Conservation (phyloP, 768 basidiomycete genomes). For the Trametes punicea region DNA sequence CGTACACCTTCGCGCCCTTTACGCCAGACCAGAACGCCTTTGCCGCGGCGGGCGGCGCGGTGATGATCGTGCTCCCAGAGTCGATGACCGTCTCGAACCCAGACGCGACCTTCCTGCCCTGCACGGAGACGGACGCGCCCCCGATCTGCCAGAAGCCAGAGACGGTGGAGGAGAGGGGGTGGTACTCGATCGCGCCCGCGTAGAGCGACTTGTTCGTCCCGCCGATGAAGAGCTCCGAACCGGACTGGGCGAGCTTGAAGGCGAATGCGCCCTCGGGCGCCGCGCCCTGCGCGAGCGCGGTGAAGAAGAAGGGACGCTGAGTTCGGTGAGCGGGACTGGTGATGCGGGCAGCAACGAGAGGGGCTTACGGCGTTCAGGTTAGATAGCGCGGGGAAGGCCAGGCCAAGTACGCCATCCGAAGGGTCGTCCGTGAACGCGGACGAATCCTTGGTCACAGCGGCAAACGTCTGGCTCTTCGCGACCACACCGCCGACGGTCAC, state of each 20-base stretch:
- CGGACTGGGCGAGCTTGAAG: constrained; percentile 42
- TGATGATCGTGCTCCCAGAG: constrained; percentile 31
- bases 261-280: constrained; percentile 41
- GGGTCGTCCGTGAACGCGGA: constrained; percentile 27
- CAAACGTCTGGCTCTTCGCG: constrained; percentile 41
- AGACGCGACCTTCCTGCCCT: constrained; percentile 17
- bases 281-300: constrained; percentile 37
- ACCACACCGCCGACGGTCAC: constrained; percentile 23
- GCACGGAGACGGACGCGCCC: constrained; percentile 24
- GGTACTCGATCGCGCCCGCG: constrained; percentile 37
- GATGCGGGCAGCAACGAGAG: neutral
- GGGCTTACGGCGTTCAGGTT: constrained; percentile 9
- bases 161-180: constrained; percentile 13
- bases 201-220: constrained; percentile 47
- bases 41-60: constrained; percentile 23
- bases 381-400: constrained; percentile 30
- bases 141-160: constrained; percentile 30
- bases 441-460: constrained; percentile 41
- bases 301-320: constrained; percentile 34
- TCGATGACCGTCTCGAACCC: constrained; percentile 23
- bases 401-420: constrained; percentile 42
- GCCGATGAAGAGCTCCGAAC: constrained; percentile 55
- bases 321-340: constrained; percentile 13
- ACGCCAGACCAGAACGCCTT: constrained; percentile 27
- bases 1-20: constrained; percentile 23